These are phyloP conservation scores for Rhizoctonia solani DNA, from an alignment of 1,284 basidiomycete species.

Conservation along the genomic window DNA sequence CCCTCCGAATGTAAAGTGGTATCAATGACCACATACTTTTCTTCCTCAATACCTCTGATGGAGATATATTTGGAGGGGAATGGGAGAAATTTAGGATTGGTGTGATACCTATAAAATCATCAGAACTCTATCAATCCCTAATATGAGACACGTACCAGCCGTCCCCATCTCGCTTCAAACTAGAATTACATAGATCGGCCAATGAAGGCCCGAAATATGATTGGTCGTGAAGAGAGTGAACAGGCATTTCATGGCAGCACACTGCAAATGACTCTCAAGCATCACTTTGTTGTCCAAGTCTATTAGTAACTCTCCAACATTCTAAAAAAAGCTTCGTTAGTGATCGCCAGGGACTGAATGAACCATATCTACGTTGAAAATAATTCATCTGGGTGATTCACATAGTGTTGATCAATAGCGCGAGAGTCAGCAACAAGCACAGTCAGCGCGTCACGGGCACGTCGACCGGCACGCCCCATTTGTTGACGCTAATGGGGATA, in stretches of 20 bases:
- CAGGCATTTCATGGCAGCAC: conserved; percentile 87
- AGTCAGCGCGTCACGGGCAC: conserved; percentile 81
- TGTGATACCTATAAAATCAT: conserved; percentile 65
- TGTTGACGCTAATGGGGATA: conserved; percentile 70
- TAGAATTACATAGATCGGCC: conserved; percentile 59
- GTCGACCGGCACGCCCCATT: conserved; percentile 84
- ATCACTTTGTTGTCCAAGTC: conserved; percentile 78
- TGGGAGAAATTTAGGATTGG: conserved; percentile 76
- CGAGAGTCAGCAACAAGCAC: conserved; percentile 74
- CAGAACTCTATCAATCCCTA: neutral
- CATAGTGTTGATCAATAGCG: conserved; percentile 80
- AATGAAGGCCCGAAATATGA: conserved; percentile 72
- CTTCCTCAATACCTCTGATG: conserved; percentile 78
- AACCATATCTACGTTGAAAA: conserved; percentile 52
- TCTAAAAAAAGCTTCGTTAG: too few relatives aligned
- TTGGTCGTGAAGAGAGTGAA: conserved; percentile 63
- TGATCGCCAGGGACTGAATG: too few relatives aligned
- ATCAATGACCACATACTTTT: conserved; percentile 78
- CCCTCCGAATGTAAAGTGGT: conserved; percentile 53
- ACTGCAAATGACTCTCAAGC: conserved; percentile 85
- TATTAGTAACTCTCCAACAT: conserved; percentile 66
- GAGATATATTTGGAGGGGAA: conserved; percentile 75
- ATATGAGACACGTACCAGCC: conserved; percentile 59
- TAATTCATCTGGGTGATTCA: conserved; percentile 70
- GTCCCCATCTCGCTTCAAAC: conserved; percentile 63